Evolutionary conservation across 208 protist species (phyloP).

Genomic region (Leishmania martiniquensis): DNA sequence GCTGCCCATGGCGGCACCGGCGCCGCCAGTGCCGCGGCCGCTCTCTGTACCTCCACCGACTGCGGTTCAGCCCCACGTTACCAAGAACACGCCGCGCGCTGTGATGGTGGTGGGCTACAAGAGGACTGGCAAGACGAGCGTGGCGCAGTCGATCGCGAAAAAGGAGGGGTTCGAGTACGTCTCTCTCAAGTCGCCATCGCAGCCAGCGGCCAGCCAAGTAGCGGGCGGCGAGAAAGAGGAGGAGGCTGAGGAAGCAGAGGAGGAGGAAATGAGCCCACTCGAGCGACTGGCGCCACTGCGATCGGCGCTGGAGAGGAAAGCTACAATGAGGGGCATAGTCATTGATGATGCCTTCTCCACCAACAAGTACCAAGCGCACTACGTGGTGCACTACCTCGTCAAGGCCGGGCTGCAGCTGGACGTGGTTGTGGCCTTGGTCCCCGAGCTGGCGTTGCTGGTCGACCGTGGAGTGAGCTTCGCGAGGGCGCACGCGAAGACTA

Average conservation of each 20-base stretch:
- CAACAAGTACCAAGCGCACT: constrained; percentile 79
- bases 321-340: constrained; percentile 61
- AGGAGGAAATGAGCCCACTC: constrained; percentile 16
- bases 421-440: constrained; percentile 59
- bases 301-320: constrained; percentile 45
- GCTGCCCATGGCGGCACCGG: constrained; percentile 5
- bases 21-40: constrained; percentile 8
- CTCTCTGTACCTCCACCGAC: neutral
- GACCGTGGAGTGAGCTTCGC: constrained; percentile 58
- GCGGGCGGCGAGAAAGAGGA: constrained; percentile 19
- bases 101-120: constrained; percentile 81
- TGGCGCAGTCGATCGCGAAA: constrained; percentile 63
- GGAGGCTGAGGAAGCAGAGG: constrained; percentile 21
- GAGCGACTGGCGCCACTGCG: constrained; percentile 44
- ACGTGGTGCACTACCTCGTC: constrained; percentile 64
- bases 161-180: constrained; percentile 67
- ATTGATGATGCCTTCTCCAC: constrained; percentile 80
- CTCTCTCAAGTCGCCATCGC: constrained; percentile 31
- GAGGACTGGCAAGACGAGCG: constrained; percentile 71
- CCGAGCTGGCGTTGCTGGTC: constrained; percentile 44
- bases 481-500: constrained; percentile 33
- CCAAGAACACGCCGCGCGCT: constrained; percentile 50
- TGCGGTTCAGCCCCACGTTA: constrained; percentile 30
- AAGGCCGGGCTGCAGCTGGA: constrained; percentile 61
- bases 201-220: constrained; percentile 1